Evolutionary conservation across 2,329 filamentous ascomycete species (phyloP).

Genomic region (Cordyceps farinosa): DNA sequence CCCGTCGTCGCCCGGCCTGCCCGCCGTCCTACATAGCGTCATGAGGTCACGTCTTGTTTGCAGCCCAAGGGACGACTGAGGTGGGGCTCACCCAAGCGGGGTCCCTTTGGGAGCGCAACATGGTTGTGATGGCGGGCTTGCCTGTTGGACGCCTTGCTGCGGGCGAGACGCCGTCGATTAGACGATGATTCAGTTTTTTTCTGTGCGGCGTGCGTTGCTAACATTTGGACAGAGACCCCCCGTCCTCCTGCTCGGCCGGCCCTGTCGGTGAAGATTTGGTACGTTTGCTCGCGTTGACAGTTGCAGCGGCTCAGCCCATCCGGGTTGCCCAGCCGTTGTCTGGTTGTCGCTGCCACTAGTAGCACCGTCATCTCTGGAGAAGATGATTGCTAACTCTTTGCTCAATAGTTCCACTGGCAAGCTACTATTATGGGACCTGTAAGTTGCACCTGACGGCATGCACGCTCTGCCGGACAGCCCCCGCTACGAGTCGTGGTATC

Average conservation of each 20-base stretch:
- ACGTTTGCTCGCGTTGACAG: slow-evolving; percentile 45
- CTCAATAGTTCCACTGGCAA: slow-evolving; percentile 94
- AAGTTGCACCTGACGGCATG: slow-evolving; percentile 45
- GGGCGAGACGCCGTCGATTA: neutral
- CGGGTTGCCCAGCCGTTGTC: slow-evolving; percentile 6
- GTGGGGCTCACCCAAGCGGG: slow-evolving; percentile 38
- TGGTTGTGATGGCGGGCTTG: neutral
- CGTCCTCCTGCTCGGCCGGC: slow-evolving; percentile 96
- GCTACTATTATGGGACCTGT: slow-evolving; percentile 99
- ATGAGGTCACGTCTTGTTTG: slow-evolving; percentile 23
- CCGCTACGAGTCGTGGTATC: neutral
- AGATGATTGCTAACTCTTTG: slow-evolving; percentile 24
- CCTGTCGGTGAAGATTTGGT: slow-evolving; percentile 97
- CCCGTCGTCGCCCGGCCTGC: slow-evolving; percentile 25
- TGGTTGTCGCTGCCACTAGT: slow-evolving; percentile 8
- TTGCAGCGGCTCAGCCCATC: slow-evolving; percentile 22
- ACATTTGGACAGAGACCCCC: slow-evolving; percentile 71
- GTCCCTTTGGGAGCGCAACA: slow-evolving; percentile 25
- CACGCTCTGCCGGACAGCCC: neutral
- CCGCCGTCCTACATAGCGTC: slow-evolving; percentile 19
- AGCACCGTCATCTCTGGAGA: neutral
- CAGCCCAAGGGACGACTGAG: slow-evolving; percentile 31
- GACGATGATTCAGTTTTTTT: slow-evolving; percentile 12
- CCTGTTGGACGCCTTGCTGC: neutral
- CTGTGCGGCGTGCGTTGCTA: slow-evolving; percentile 21